Evolutionary conservation across 306 rosid genomes (phyloP).

Genomic region (Vigna nakashimae): DNA sequence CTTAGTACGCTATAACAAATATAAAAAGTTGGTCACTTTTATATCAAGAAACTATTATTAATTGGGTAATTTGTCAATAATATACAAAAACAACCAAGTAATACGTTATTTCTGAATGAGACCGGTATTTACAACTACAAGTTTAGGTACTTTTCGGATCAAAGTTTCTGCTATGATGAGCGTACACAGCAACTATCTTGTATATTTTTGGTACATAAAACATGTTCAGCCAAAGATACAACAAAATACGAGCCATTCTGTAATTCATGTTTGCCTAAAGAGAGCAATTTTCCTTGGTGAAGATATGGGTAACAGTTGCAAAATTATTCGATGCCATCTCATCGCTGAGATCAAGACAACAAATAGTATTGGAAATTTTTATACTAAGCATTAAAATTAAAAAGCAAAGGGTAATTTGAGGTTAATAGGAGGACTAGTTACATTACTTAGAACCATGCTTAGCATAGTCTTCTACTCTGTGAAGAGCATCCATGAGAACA

Average conservation of each 20-base stretch:
- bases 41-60: too few relatives aligned
- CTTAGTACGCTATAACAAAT: too few relatives aligned
- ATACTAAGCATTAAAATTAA: not conserved
- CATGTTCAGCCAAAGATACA: not conserved
- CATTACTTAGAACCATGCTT: slow-evolving; percentile 52
- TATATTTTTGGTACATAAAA: slow-evolving; percentile 1
- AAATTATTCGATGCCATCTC: slow-evolving; percentile 3
- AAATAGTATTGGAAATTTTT: slow-evolving; percentile 2
- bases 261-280: slow-evolving; percentile 29
- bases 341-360: slow-evolving; percentile 18
- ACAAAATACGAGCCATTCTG: not conserved
- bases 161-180: too few relatives aligned
- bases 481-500: slow-evolving; percentile 70
- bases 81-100: too few relatives aligned
- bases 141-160: too few relatives aligned
- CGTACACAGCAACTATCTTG: not conserved
- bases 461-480: slow-evolving; percentile 68
- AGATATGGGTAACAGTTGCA: slow-evolving; percentile 5
- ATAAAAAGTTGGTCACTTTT: too few relatives aligned
- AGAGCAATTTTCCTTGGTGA: slow-evolving; percentile 23
- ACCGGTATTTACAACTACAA: too few relatives aligned
- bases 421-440: not conserved
- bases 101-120: too few relatives aligned
- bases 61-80: too few relatives aligned
- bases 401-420: not conserved